A percentile compares a stretch with the other conserved stretches of the same genome.
These are phyloP conservation scores for Colletotrichum nymphaeae DNA, from an alignment of 2,329 filamentous ascomycete species.

Conservation along the genomic window DNA sequence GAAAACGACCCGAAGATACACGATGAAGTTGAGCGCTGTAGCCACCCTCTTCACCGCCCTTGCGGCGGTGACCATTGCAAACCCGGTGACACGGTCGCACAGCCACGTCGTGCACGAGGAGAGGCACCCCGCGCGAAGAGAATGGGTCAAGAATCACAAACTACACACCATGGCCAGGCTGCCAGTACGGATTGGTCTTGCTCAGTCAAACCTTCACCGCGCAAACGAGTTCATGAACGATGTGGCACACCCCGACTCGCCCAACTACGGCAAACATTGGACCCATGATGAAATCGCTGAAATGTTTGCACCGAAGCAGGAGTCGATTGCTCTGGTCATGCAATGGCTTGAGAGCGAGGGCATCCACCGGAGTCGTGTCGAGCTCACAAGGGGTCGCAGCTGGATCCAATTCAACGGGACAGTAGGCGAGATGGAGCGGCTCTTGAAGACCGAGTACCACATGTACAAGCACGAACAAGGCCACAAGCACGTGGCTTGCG, in stretches of 20 bases:
- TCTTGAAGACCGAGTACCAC: conserved; percentile 65
- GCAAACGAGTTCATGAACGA: conserved; percentile 37
- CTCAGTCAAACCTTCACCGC: conserved; percentile 36
- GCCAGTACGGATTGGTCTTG: conserved; percentile 36
- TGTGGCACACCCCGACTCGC: conserved; percentile 51
- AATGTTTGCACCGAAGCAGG: conserved; percentile 54
- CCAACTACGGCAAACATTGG: conserved; percentile 61
- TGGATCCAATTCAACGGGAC: conserved; percentile 68
- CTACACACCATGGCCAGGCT: conserved; percentile 31
- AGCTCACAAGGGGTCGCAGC: conserved; percentile 60
- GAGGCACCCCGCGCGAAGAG: conserved; percentile 31
- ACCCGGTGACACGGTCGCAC: conserved; percentile 32
- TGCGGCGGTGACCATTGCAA: conserved; percentile 25
- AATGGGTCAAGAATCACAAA: conserved; percentile 35
- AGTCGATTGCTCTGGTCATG: conserved; percentile 61
- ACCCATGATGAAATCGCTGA: conserved; percentile 53
- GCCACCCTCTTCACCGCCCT: conserved; percentile 27
- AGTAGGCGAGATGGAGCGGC: conserved; percentile 61
- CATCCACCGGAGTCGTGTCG: conserved; percentile 58
- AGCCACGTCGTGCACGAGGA: conserved; percentile 36
- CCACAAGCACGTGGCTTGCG: conserved; percentile 52
- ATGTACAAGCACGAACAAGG: conserved; percentile 56
- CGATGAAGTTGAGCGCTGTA: conserved; percentile 32
- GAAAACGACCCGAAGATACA: conserved; percentile 20
- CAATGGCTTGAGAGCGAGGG: conserved; percentile 66